These are phyloP conservation scores for Aspergillus unguis DNA, from an alignment of 2,329 filamentous ascomycete genomes.

Conservation along the genomic window DNA sequence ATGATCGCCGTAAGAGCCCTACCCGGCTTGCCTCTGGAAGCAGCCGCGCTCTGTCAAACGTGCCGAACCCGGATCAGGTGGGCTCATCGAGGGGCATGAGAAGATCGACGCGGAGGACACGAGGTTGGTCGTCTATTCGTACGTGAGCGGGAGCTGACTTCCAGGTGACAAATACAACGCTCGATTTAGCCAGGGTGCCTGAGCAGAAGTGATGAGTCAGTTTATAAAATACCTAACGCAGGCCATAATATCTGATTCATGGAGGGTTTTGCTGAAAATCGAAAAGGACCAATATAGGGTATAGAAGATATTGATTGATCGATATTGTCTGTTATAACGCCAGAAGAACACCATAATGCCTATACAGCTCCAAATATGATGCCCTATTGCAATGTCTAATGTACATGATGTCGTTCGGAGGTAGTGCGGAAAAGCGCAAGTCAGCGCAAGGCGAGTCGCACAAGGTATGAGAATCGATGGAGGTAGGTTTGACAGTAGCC, in stretches of 20 bases:
- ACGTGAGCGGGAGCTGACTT: conserved; percentile 10
- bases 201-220: background rate
- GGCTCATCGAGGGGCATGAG: conserved; percentile 11
- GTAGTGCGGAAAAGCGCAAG: conserved; percentile 1
- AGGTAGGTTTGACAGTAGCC: background rate
- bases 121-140: conserved; percentile 23
- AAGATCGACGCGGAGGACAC: conserved; percentile 23
- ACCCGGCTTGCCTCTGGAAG: conserved; percentile 28
- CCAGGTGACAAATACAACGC: conserved; percentile 32
- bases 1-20: conserved; percentile 29
- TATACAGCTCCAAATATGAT: conserved; percentile 15
- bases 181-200: conserved; percentile 25
- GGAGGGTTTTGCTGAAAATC: background rate
- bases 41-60: conserved; percentile 18
- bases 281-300: background rate
- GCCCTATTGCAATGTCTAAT: conserved; percentile 20
- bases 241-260: background rate
- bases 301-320: conserved; percentile 21
- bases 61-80: conserved; percentile 7
- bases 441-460: too few species aligned
- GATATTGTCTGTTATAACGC: conserved; percentile 26
- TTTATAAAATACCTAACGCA: background rate
- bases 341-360: conserved; percentile 22
- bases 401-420: conserved; percentile 22
- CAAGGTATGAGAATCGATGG: background rate